Evolutionary conservation across 371 early-diverging fungal species (phyloP).

Genomic region (Zopfochytrium polystomum): DNA sequence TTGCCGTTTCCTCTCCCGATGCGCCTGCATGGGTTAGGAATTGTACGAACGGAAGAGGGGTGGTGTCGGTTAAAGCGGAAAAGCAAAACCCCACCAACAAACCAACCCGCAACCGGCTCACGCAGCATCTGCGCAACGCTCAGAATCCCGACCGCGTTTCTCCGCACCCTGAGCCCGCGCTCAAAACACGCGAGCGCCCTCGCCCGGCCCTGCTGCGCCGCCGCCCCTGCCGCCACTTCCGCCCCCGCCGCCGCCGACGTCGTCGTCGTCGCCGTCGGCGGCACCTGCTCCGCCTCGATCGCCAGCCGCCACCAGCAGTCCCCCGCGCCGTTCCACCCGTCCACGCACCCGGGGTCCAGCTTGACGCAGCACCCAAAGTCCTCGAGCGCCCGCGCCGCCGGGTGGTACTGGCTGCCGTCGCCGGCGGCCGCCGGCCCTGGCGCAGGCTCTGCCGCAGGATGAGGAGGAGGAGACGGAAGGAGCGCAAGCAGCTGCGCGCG

Average conservation of each 20-base stretch:
- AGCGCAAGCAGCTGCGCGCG: conserved; percentile 14
- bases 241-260: not conserved
- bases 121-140: conserved; percentile 16
- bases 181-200: conserved; percentile 22
- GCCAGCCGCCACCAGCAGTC: conserved; percentile 24
- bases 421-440: no score
- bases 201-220: not conserved
- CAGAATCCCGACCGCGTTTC: conserved; percentile 18
- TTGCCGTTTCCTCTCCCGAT: not conserved
- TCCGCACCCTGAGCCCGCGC: conserved; percentile 12
- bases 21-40: no score
- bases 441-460: no score
- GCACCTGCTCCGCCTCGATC: conserved; percentile 3
- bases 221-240: not conserved
- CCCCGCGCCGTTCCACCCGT: conserved; percentile 5
- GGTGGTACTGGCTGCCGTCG: no score
- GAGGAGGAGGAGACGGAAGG: no score
- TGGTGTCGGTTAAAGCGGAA: not conserved
- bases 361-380: conserved; percentile 18
- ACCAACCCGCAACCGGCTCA: not conserved
- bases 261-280: no score
- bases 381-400: conserved; percentile 13
- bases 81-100: not conserved
- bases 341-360: not conserved
- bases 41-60: no score